Base-by-base conservation (phyloP, 2,329 filamentous ascomycete species). In the Colletotrichum chlorophyti region DNA sequence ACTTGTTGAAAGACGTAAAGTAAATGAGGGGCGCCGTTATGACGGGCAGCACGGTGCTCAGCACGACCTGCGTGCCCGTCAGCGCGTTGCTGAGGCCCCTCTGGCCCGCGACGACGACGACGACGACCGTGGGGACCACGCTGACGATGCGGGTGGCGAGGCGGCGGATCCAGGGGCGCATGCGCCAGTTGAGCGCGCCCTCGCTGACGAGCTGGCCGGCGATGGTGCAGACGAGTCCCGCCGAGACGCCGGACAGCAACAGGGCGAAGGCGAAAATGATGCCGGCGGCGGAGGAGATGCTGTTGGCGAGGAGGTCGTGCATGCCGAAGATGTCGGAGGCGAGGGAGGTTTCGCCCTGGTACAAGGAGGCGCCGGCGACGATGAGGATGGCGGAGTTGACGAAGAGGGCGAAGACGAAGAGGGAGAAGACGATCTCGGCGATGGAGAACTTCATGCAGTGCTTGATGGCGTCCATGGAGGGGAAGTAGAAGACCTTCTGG, bases 131-230 rank as follows among this genome's bases (percentile, higher is more conserved):
- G 0, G 92, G 92, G 1, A 87, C 88, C 70, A 96, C 92, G 67
- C 88, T 91, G 70, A 96, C 91, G 43, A 82, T 84, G 26, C 92
- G 84, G 0, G 92, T 96, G 40, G 94, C 73, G 6, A 96, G 81
- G 14, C 92, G 83, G 3, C 92, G 87, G 9, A 93, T 67, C 92
- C 92, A 96, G 0, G 92, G 92, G 62, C 80, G 80, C 29, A 93
- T 73, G 4, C 76, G 85, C 90, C 91, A 93, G 43, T 86, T 85
- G 35, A 96, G 73, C 61, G 92, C 91, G 9, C 92, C 92, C 71
- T 96, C 92, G 62, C 86, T 88, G 31, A 96, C 88, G 87, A 96
- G 94, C 71, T 96, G 92, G 0, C 92, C 92, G 0, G 92, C 85
- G 65, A 96, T 95, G 3, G 93, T 96, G 74, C 91, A 96, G 3